phyloP scores from a whole-genome alignment of 1,139 yeast genomes.

The Saccharomyces hybrid region DNA sequence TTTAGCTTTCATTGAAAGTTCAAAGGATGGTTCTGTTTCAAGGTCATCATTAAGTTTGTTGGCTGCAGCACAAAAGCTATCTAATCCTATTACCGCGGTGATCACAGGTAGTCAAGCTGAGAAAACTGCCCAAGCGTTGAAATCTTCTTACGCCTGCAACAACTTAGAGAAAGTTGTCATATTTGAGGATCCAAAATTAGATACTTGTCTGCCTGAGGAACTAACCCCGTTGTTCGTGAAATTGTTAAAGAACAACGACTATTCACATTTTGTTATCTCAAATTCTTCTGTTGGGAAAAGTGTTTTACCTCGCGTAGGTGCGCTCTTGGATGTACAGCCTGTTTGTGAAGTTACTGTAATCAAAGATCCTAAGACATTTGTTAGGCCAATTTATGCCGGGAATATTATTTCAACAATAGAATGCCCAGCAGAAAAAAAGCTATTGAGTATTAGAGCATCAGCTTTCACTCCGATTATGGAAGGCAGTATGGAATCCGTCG shows the following conservation, averaged over 20 bases:
- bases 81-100: slow-evolving; percentile 58
- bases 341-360: slow-evolving; percentile 72
- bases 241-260: slow-evolving; percentile 40
- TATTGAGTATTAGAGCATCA: slow-evolving; percentile 76
- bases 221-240: slow-evolving; percentile 51
- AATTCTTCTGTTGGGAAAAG: slow-evolving; percentile 86
- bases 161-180: slow-evolving; percentile 42
- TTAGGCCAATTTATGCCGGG: slow-evolving; percentile 94
- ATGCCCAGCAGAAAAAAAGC: slow-evolving; percentile 54
- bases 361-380: slow-evolving; percentile 61
- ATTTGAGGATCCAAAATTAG: slow-evolving; percentile 43
- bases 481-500: slow-evolving; percentile 31
- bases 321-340: slow-evolving; percentile 81
- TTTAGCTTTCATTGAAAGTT: slow-evolving; percentile 65
- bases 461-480: slow-evolving; percentile 61
- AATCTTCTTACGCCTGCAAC: slow-evolving; percentile 34
- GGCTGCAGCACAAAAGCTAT: slow-evolving; percentile 56
- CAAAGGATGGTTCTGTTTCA: slow-evolving; percentile 42
- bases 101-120: slow-evolving; percentile 50
- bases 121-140: slow-evolving; percentile 36
- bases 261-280: slow-evolving; percentile 70
- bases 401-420: slow-evolving; percentile 83
- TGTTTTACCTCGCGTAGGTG: slow-evolving; percentile 79
- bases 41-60: slow-evolving; percentile 64
- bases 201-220: slow-evolving; percentile 59